Evolutionary conservation across 768 basidiomycete genomes (phyloP).

Genomic region (Tricholoma sp.): DNA sequence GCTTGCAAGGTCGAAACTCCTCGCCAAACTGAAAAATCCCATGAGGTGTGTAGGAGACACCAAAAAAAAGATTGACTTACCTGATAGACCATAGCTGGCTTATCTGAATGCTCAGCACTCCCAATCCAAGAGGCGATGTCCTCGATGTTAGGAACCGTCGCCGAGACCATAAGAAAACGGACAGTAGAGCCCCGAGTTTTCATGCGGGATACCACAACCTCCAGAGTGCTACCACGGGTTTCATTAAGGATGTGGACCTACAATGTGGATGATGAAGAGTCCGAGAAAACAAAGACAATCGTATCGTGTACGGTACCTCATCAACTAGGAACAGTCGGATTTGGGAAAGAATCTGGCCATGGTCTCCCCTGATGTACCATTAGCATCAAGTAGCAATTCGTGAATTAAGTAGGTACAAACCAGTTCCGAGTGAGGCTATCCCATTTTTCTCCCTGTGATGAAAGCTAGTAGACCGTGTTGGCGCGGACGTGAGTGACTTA

Average conservation of each 20-base stretch:
- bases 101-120: slow-evolving; percentile 24
- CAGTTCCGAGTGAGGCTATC: slow-evolving; percentile 89
- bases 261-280: background rate
- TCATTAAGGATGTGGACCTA: slow-evolving; percentile 94
- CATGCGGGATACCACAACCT: slow-evolving; percentile 95
- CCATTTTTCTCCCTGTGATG: slow-evolving; percentile 86
- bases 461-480: background rate
- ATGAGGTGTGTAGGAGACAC: background rate
- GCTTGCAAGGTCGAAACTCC: slow-evolving; percentile 82
- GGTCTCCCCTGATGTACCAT: slow-evolving; percentile 44
- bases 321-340: slow-evolving; percentile 87
- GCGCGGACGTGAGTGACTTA: slow-evolving; percentile 24
- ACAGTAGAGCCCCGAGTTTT: slow-evolving; percentile 64
- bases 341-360: slow-evolving; percentile 61
- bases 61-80: slow-evolving; percentile 28
- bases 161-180: slow-evolving; percentile 87
- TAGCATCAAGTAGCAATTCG: background rate
- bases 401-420: slow-evolving; percentile 27
- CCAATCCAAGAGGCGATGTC: slow-evolving; percentile 92
- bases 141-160: slow-evolving; percentile 89
- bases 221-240: slow-evolving; percentile 83
- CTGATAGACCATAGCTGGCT: slow-evolving; percentile 62
- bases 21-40: slow-evolving; percentile 72
- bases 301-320: slow-evolving; percentile 46
- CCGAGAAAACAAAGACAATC: background rate